Base-by-base conservation (phyloP, 805 yeast species). In the Dipodascus geniculatus region DNA sequence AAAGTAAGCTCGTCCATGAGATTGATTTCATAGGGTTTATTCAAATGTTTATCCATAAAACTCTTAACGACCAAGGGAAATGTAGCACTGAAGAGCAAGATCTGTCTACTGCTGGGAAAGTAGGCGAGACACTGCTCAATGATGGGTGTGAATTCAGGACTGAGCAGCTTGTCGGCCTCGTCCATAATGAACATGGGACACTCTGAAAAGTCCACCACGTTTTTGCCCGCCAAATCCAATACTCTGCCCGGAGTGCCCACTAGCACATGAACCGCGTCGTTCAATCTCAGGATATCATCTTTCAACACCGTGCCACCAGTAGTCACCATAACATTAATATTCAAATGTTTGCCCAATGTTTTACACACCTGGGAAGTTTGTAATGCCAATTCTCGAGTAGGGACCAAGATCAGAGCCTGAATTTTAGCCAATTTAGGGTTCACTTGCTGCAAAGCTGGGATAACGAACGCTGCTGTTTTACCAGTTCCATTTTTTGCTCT, bases 191-290 rank as follows among this genome's bases (percentile, higher is more conserved):
- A 89, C 68, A 87, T 75, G 48, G 85, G 83, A 71, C 96, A 87
- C 57, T 84, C 85, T 53, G 87, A 81, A 56, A 93, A 78, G 66
- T 91, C 95, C 11, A 96, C 96, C 53, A 91, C 76, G 53, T 79
- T 76, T 74, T 96, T 84, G 31, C 89, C 78, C 3, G 97, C 96
- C 66, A 93, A 79, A 71, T 93, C 99, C 57, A 93, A 78, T 42
- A 93, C 90, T 75, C 99, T 83, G 62, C 99, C 99, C 1, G 98
- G 98, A 33, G 99, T 93, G 60, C 97, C 99, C 48, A 93, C 99
- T 56, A 93, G 73, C 47, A 93, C 80, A 69, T 93, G 98, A 42
- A 93, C 97, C 11, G 95, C 84, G 51, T 91, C 98, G 64, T 86
- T 81, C 63, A 93, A 76, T 76, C 99, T 84, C 64, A 93, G 69